Evolutionary conservation across 345 rosid species (phyloP).

Genomic region (Camelina sativa): DNA sequence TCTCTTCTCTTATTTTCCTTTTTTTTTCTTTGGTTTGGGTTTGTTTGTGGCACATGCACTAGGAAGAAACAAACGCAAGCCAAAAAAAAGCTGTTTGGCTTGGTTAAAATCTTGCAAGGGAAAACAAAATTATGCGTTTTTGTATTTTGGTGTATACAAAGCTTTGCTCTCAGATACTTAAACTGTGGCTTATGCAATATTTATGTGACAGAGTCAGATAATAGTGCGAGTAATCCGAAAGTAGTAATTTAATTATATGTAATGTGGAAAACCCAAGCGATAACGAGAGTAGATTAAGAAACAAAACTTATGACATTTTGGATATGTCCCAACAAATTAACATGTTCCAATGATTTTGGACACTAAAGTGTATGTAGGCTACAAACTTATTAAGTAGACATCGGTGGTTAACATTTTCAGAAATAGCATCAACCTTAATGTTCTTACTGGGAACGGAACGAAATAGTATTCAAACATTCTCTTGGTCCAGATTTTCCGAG

Average conservation of each 20-base stretch:
- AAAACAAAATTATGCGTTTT: slow-evolving; percentile 28
- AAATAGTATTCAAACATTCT: neutral
- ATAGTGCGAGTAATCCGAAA: slow-evolving; percentile 12
- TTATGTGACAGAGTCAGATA: slow-evolving; percentile 31
- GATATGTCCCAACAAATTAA: neutral
- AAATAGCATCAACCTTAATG: neutral
- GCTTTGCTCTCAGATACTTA: slow-evolving; percentile 33
- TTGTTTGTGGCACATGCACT: slow-evolving; percentile 40
- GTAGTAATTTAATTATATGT: slow-evolving; percentile 11
- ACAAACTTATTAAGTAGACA: neutral
- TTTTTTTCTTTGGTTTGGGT: slow-evolving; percentile 32
- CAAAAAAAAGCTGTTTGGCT: slow-evolving; percentile 34
- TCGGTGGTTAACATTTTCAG: slow-evolving; percentile 14
- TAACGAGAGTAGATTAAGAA: neutral
- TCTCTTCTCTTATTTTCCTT: slow-evolving; percentile 31
- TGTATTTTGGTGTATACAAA: slow-evolving; percentile 46
- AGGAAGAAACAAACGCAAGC: slow-evolving; percentile 44
- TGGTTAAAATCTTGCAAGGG: slow-evolving; percentile 37
- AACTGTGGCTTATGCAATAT: slow-evolving; percentile 35
- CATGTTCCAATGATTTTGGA: slow-evolving; percentile 1
- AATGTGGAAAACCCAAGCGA: neutral
- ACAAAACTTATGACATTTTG: neutral
- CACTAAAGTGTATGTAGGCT: neutral
- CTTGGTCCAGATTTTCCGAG: slow-evolving; percentile 7
- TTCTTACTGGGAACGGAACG: neutral